Evolutionary conservation across 2,329 filamentous ascomycete genomes (phyloP), one percentile per base, ranked within the genome.

Genomic region (Westerdykella sp.): DNA sequence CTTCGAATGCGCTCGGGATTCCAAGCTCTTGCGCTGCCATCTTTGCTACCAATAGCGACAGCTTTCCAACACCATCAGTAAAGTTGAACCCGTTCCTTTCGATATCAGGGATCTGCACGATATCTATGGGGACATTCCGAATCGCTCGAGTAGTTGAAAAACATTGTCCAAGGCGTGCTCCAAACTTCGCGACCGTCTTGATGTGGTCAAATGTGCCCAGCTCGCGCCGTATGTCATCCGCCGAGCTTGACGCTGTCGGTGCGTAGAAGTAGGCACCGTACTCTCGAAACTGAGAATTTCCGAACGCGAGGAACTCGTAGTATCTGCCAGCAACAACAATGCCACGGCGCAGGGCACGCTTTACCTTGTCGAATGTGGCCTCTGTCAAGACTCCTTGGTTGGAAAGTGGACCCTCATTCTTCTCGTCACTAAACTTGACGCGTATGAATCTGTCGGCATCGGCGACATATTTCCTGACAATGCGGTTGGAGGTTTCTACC

Each of bases 231-330:
- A 98, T 96, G 39, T 83, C 75, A 14, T 84, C 77, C 41, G 87
- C 87, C 1, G 80, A 84, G 6, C 86, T 60, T 42, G 79, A 72
- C 0, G 78, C 71, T 0, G 80, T 81, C 0, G 85, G 78, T 4
- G 87, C 84, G 63, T 97, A 97, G 67, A 98, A 96, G 60, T 93
- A 97, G 0, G 87, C 90, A 0, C 90, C 86, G 53, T 91, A 83
- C 59, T 97, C 90, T 40, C 91, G 80, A 46, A 98, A 86, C 56
- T 98, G 93, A 0, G 93, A 96, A 64, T 93, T 97, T 0, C 93
- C 91, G 68, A 90, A 96, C 0, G 91, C 93, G 21, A 98, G 78
- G 51, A 97, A 97, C 53, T 91, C 79, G 64, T 89, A 98, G 45
- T 80, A 79, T 6, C 87, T 82, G 49, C 84, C 85, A 4, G 87